Percentiles rank a stretch among this genome's conserved stretches.
Evolutionary conservation across 2,329 filamentous ascomycete species (phyloP).

Genomic region (Aspergillus unguis): DNA sequence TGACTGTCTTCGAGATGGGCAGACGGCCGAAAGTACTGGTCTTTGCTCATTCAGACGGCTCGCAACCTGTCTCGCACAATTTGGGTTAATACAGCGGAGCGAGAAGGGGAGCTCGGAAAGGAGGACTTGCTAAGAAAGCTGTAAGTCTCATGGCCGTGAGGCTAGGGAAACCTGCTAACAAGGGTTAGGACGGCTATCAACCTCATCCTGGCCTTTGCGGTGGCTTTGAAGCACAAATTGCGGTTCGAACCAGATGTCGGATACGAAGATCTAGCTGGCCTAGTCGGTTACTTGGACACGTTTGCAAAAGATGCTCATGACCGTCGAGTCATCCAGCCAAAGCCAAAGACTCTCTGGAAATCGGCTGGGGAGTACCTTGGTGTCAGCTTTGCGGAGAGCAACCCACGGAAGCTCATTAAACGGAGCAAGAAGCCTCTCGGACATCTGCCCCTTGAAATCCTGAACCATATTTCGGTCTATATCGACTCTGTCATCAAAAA

Average conservation of each 20-base stretch:
- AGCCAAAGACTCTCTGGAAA: conserved; percentile 57
- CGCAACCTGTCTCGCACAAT: conserved; percentile 66
- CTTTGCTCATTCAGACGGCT: conserved; percentile 53
- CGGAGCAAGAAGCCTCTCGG: conserved; percentile 68
- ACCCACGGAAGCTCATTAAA: conserved; percentile 76
- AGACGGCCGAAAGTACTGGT: conserved; percentile 64
- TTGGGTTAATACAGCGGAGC: conserved; percentile 72
- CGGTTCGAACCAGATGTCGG: conserved; percentile 78
- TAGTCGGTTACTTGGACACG: conserved; percentile 70
- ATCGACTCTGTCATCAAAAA: conserved; percentile 58
- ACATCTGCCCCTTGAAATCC: conserved; percentile 78
- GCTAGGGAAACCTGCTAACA: conserved; percentile 14
- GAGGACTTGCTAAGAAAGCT: conserved; percentile 68
- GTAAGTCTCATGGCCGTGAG: conserved; percentile 23
- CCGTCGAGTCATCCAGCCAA: conserved; percentile 31
- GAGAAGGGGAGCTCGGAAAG: conserved; percentile 57
- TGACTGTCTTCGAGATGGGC: conserved; percentile 42
- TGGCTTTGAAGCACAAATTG: conserved; percentile 75
- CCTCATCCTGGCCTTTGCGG: conserved; percentile 71
- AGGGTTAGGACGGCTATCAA: conserved; percentile 61
- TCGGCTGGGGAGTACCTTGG: conserved; percentile 69
- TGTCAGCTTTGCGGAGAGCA: conserved; percentile 70
- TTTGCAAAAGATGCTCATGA: conserved; percentile 63
- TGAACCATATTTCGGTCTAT: conserved; percentile 67
- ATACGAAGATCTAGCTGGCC: conserved; percentile 68